Evolutionary conservation across 768 basidiomycete species (phyloP), one percentile per base, ranked within the genome.

Genomic region (Psilocybe azurescens): DNA sequence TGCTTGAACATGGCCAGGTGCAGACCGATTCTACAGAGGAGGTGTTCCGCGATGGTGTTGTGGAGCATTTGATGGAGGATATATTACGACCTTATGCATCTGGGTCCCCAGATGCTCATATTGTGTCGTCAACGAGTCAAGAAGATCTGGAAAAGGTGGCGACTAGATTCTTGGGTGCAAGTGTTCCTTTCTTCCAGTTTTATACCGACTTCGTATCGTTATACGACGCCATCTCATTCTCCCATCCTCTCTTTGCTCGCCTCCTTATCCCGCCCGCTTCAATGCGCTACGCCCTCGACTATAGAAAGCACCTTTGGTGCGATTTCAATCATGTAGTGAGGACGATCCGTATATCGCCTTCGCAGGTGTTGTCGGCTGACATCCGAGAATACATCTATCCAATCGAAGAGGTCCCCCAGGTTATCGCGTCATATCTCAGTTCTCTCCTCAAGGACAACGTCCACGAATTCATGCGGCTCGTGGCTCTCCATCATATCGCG

Each of bases 181-280:
- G 78, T 4, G 88, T 88, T 0, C 94, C 95, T 0, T 98, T 98
- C 80, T 97, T 88, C 79, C 95, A 97, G 73, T 94, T 91, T 69
- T 99, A 95, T 77, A 91, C 90, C 13, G 95, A 97, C 74, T 90
- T 97, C 70, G 81, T 97, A 59, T 88, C 86, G 1, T 77, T 98
- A n/a, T 99, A 96, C 75, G 92, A 94, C 69, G 85, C 94, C 3
- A 88, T 95, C 66, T 98, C 96, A 7, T 96, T 96, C 73, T 85
- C 89, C 2, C 87, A 98, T 69, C 81, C 83, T 0, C 73, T 86
- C 1, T 99, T 99, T 69, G 87, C 85, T 11, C 79, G 83, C 2
- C 81, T 97, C 11, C 81, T 97, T 13, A 80, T 96, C 6, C 86
- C 91, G 0, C 90, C 95, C 0, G 80, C 89, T 9, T 82, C 93